Conservation (phyloP, 2,329 filamentous ascomycete species). For the Fusarium tupiense region DNA sequence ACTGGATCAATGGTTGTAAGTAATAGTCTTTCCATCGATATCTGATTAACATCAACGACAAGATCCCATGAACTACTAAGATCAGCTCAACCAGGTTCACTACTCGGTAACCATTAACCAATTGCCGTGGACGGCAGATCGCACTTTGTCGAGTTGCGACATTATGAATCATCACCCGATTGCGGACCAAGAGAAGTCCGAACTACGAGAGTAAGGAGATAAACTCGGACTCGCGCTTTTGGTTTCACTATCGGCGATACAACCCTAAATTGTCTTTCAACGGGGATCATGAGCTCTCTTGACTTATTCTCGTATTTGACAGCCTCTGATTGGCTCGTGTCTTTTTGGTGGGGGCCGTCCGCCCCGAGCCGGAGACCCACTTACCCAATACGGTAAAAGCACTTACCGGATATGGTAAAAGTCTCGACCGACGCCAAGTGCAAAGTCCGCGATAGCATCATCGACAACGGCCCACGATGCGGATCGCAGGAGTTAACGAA, state of each 20-base stretch:
- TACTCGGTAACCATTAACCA: neutral
- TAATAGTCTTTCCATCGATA: no score
- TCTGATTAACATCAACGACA: neutral
- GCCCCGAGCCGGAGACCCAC: neutral
- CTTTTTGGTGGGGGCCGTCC: accelerated
- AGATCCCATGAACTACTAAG: neutral
- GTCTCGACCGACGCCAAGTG: neutral
- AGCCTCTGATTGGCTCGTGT: neutral
- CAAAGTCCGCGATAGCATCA: conserved; percentile 18
- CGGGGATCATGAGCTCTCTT: neutral
- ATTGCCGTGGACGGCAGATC: neutral
- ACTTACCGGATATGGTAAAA: conserved; percentile 21
- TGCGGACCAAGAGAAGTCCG: neutral
- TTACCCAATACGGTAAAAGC: conserved; percentile 13
- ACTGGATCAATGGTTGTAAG: accelerated
- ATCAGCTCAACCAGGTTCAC: neutral
- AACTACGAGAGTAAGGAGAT: neutral
- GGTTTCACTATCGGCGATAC: neutral
- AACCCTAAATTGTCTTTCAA: neutral
- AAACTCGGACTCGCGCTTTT: neutral
- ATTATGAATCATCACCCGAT: neutral
- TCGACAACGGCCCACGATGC: neutral
- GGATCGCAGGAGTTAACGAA: conserved; percentile 6
- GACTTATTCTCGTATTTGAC: conserved; percentile 22
- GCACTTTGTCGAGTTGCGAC: neutral